Evolutionary conservation across 2,329 filamentous ascomycete genomes (phyloP), one percentile per base, ranked within the genome.

Genomic region (Raffaelea ambrosiae): DNA sequence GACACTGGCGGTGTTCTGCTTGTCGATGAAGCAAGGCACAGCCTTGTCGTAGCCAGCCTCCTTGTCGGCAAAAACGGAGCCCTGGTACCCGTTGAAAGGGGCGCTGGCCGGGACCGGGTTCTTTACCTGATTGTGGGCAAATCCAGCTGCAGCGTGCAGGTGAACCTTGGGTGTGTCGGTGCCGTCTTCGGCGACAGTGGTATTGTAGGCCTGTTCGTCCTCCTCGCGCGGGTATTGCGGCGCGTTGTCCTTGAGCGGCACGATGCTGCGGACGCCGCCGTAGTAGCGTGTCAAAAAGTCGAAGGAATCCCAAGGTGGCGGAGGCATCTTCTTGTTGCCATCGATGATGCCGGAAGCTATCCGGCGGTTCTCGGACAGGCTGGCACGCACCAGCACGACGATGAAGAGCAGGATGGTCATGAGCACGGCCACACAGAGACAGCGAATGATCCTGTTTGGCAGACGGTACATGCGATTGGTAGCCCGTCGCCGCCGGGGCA

Each of bases 281-380:
- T 96, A 93, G 62, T 96, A 98, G 53, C 90, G 77, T 51, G 83
- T 84, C 52, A 98, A 65, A 59, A 95, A 94, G 0, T 82, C 80
- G 61, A 95, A 97, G 10, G 76, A 78, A 62, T 95, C 87, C 89
- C 90, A 97, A 5, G 77, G 79, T 13, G 87, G 86, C 19, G 81
- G 77, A 0, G 77, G 65, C 0, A 79, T 73, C 13, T 74, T 74
- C 54, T 81, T 80, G 16, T 78, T 75, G 23, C 84, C 60, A n/a
- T n/a, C n/a, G 13, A 29, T 29, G 49, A 73, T 72, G 29, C 76
- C 74, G 45, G 75, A 63, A 52, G 76, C 69, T 20, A 84, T 68
- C 51, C 71, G 74, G 58, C 71, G 75, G 59, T 87, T 84, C 54
- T 86, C 86, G 18, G 78, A 67, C 58, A 86, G 77, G 58, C 86